phyloP scores from a whole-genome alignment of 345 rosid genomes.

The Linum lewisii region DNA sequence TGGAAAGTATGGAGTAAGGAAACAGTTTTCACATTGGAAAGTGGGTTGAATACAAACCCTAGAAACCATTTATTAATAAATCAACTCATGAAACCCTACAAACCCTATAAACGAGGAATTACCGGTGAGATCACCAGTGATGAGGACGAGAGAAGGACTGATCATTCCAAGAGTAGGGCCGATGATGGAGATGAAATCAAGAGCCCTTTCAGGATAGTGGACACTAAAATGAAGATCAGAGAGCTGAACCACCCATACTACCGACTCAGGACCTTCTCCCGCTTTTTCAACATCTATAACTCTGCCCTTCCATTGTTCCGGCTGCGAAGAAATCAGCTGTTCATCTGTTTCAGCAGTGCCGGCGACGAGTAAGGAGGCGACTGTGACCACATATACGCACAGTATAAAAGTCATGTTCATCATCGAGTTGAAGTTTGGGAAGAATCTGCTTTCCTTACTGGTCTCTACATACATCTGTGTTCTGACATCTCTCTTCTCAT shows the following conservation, averaged over 20 bases:
- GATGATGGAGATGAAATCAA: slow-evolving; percentile 44
- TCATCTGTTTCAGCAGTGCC: neutral
- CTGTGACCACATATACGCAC: neutral
- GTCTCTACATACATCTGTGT: no score
- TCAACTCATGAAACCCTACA: neutral
- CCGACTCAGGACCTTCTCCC: slow-evolving; percentile 49
- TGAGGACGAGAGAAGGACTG: slow-evolving; percentile 76
- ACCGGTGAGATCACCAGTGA: slow-evolving; percentile 98
- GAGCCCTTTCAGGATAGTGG: slow-evolving; percentile 76
- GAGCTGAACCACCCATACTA: slow-evolving; percentile 86
- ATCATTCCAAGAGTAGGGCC: slow-evolving; percentile 64
- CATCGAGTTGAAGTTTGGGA: neutral
- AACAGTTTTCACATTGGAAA: no score
- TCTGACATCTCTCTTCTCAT: no score
- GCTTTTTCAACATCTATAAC: slow-evolving; percentile 35
- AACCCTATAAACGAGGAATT: neutral
- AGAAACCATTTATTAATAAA: neutral
- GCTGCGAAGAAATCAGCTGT: slow-evolving; percentile 7
- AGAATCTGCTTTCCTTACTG: no score
- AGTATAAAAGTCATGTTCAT: neutral
- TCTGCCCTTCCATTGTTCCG: slow-evolving; percentile 16
- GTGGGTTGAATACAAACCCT: neutral
- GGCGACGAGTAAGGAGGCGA: neutral
- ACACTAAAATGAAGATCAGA: slow-evolving; percentile 99
- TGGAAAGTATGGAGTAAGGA: no score